These are phyloP conservation scores for Bertia moriformis DNA, from an alignment of 2,329 filamentous ascomycete species.

Conservation along the genomic window DNA sequence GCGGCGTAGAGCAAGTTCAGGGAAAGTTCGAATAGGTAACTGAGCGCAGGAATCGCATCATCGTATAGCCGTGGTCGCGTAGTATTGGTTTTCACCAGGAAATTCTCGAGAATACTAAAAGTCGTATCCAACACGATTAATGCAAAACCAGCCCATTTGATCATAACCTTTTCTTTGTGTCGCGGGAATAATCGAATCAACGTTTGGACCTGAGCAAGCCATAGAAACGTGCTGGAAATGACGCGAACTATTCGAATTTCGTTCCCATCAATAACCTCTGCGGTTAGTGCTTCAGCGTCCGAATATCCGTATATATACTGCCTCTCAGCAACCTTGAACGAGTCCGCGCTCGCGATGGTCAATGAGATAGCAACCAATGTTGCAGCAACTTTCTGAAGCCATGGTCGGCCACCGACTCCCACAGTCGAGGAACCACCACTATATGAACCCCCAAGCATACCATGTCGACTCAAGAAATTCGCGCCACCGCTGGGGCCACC, in stretches of 20 bases:
- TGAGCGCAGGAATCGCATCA: constrained; percentile 45
- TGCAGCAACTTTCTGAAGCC: constrained; percentile 30
- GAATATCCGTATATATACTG: constrained; percentile 48
- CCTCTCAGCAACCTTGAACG: constrained; percentile 40
- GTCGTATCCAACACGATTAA: constrained; percentile 48
- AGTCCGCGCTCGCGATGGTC: constrained; percentile 50
- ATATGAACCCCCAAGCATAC: constrained; percentile 44
- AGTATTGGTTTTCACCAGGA: constrained; percentile 26
- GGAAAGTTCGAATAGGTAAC: constrained; percentile 58
- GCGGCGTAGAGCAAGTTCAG: constrained; percentile 59
- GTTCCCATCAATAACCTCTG: constrained; percentile 41
- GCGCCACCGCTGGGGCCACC: constrained; percentile 24
- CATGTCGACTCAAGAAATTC: constrained; percentile 38
- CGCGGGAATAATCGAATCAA: constrained; percentile 52
- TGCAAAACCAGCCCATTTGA: constrained; percentile 56
- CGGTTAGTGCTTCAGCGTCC: constrained; percentile 39
- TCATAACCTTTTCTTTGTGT: constrained; percentile 55
- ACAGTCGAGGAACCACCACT: constrained; percentile 32
- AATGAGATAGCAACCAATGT: constrained; percentile 27
- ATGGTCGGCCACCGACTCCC: constrained; percentile 49
- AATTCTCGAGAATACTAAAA: constrained; percentile 49
- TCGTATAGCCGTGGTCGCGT: constrained; percentile 36
- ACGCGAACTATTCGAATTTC: constrained; percentile 49
- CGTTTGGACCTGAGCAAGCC: constrained; percentile 55
- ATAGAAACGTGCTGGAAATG: constrained; percentile 53